Percentiles rank a stretch among this genome's conserved stretches.
phyloP scores from a whole-genome alignment of 257 asterid genomes.

The Solanum megistacrolobum region DNA sequence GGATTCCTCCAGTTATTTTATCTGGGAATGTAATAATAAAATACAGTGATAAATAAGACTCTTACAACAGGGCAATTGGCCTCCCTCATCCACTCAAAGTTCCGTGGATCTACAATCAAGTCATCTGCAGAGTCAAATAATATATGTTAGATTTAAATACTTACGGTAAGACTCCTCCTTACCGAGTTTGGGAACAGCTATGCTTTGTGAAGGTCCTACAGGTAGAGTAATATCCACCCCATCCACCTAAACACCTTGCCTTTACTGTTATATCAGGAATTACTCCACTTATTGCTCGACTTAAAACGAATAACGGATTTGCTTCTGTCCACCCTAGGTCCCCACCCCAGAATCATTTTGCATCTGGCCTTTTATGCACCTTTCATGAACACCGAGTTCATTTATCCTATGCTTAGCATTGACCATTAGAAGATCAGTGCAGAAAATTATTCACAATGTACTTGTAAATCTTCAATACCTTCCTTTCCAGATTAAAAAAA shows the following conservation, averaged over 20 bases:
- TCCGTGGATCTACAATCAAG: conserved; percentile 96
- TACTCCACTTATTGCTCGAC: not conserved
- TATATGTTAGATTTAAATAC: not conserved
- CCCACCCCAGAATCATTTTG: not conserved
- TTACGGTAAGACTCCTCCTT: not conserved
- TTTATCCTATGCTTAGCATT: not conserved
- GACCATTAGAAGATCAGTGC: not conserved
- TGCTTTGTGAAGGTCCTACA: not conserved
- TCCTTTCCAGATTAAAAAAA: not conserved
- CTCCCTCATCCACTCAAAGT: conserved; percentile 95
- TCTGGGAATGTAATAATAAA: not conserved
- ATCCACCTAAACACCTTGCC: not conserved
- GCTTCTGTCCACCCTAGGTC: not conserved
- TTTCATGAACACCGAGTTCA: not conserved
- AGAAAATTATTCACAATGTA: not conserved
- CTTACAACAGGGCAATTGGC: conserved; percentile 91
- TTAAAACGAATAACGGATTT: not conserved
- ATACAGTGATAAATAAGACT: not conserved
- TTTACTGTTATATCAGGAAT: not conserved
- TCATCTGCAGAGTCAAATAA: conserved; percentile 54
- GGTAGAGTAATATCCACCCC: not conserved
- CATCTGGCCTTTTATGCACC: not conserved
- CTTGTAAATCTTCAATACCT: not conserved
- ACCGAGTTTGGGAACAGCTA: not conserved
- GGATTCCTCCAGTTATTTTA: not conserved